These are phyloP conservation scores for Tetrahymena malaccensis DNA, from an alignment of 73 alveolate species.

Conservation along the genomic window DNA sequence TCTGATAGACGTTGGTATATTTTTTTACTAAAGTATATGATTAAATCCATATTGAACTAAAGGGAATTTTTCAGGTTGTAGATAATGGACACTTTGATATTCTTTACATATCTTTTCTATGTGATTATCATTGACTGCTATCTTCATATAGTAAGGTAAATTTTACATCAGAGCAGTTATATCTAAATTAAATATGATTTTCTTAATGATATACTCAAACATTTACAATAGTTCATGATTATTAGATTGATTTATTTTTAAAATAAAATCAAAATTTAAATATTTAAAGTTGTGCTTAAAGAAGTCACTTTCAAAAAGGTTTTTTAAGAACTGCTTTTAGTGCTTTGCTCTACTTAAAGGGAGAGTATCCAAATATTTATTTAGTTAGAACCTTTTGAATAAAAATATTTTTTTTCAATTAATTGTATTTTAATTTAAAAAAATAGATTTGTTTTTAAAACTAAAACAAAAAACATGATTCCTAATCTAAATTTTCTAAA, in stretches of 20 bases:
- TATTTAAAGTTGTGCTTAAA: background rate
- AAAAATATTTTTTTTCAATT: no score
- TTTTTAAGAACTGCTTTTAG: background rate
- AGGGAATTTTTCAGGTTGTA: background rate
- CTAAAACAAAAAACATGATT: no score
- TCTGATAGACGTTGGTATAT: background rate
- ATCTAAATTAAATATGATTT: background rate
- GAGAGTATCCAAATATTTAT: background rate
- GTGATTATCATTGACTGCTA: background rate
- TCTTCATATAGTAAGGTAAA: background rate
- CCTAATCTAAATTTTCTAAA: no score
- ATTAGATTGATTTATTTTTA: background rate
- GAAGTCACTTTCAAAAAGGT: background rate
- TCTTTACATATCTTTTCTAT: background rate
- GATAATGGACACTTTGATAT: background rate
- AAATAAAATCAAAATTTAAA: background rate
- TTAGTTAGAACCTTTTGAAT: background rate
- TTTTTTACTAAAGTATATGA: background rate
- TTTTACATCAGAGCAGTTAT: background rate
- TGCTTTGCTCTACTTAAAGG: background rate
- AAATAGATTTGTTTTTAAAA: no score
- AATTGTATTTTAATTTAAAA: no score
- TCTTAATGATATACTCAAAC: background rate
- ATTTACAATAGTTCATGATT: background rate
- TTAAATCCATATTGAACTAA: background rate